Evolutionary conservation across 441 rosid genomes (phyloP), one percentile per base, ranked within the genome.

Genomic region (Melastoma candidum): DNA sequence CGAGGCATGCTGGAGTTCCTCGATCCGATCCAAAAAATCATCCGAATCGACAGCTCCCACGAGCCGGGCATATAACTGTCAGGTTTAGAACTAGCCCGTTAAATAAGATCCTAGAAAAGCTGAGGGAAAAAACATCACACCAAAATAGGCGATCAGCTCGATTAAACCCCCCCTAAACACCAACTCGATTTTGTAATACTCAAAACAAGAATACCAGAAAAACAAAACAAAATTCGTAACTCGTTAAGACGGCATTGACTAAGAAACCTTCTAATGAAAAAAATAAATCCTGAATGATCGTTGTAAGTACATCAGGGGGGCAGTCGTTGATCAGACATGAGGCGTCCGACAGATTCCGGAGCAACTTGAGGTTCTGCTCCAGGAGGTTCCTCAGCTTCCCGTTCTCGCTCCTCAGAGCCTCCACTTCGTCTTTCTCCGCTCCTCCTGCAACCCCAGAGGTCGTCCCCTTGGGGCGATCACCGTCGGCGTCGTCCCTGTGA

Each of bases 301-400:
- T 12, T 25, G 26, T 12, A 36, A 88, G 57, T 77, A 92, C 98
- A 60, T 87, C 85, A 26, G 81, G 82, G 55, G 98, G 96, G 75
- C 84, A 92, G 55, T 83, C 95, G 51, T 74, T 62, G 3, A 66
- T 61, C 12, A 79, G 53, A 57, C 70, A 44, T 58, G 98, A 83
- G 22, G 95, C 74, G 63, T 83, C 85, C 2, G 94, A 81, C 49
- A 90, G 78, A 68, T 76, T 68, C 56, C 69, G 77, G n/a, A 90
- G 87, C 50, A 92, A 78, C 53, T 77, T 87, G 39, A 92, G 74
- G 66, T 90, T 87, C 53, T 81, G 69, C 66, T 87, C 82, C 12
- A 90, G 85, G 58, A 77, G 67, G 4, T 62, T 68, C 65, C 71
- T 78, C 51, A 90, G 75, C 14, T 82, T 79, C 59, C 24, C 76